Evolutionary conservation across 345 rosid genomes (phyloP), one percentile per base, ranked within the genome.

Genomic region (Corchorus capsularis): DNA sequence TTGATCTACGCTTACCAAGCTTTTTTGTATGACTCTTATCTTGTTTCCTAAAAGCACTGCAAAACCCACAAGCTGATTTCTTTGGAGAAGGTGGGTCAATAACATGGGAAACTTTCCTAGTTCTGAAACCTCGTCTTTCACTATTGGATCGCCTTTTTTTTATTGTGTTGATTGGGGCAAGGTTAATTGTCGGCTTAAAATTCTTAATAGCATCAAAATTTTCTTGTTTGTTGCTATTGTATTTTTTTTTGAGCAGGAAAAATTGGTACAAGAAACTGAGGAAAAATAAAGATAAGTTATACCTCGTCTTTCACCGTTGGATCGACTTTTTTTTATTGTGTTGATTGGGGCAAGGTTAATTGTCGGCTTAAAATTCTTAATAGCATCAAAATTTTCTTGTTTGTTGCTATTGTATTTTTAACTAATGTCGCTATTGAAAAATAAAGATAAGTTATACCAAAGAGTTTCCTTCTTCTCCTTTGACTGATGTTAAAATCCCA

Each of bases 21-120:
- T 79, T 89, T 71, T 77, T 85, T 72, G 81, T 83, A 74, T 75
- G 85, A 71, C 83, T 86, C 79, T 88, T 89, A 39, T 79, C 34
- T 8, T 84, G 83, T 74, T 88, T 93, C 19, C 83, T 72, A 55
- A 93, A 93, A 66, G 87, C 92, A 22, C 86, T 34, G 81, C 98
- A 95, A 59, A 88, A 89, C 71, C 98, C 97, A 78, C 99, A 95
- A 3, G 93, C 89, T 1, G 93, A 89, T 2, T 93, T 72, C 83
- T 88, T 89, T 2, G 99, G 99, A 46, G 99, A 95, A 16, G 99
- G 96, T 13, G 99, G 99, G 19, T 95, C 99, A 6, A 89, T 83
- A 3, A 91, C 96, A 54, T 94, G 96, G 67, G 97, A 84, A 2
- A 89, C 98, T 79, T 83, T 90, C 17, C 96, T 98, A 10, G 96